A percentile compares a stretch with the other conserved stretches of the same genome.
These are phyloP conservation scores for Pelargonium nanum DNA, from an alignment of 345 rosid genomes.

Conservation along the genomic window DNA sequence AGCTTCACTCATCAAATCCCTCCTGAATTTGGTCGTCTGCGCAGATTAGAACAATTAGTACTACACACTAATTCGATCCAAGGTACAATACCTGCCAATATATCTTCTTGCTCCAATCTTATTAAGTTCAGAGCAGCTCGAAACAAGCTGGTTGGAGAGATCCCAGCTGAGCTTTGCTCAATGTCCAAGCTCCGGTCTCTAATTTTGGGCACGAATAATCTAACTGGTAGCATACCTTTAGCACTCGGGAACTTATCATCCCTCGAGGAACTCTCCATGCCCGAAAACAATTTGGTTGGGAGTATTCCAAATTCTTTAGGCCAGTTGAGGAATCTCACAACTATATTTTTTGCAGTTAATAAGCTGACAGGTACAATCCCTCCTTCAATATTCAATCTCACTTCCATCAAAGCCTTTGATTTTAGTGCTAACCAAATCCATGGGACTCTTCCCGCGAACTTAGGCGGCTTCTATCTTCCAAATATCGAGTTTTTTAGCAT, in stretches of 20 bases:
- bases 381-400: constrained; percentile 19
- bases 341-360: background rate
- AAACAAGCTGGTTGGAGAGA: constrained; percentile 4
- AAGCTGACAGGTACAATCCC: constrained; percentile 14
- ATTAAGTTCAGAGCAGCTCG: background rate
- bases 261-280: background rate
- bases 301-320: constrained; percentile 4
- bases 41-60: background rate
- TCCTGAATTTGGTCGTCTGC: constrained; percentile 1
- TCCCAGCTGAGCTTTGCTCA: constrained; percentile 1
- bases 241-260: constrained; percentile 12
- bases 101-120: constrained; percentile 10
- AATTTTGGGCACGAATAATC: background rate
- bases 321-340: background rate
- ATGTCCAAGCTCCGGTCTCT: background rate
- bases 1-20: constrained; percentile 6
- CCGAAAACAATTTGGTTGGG: too few relatives aligned
- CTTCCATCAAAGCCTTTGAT: background rate
- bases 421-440: background rate
- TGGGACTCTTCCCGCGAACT: constrained; percentile 17
- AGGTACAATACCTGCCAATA: background rate
- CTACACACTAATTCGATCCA: constrained; percentile 4
- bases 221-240: constrained; percentile 6
- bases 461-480: constrained; percentile 17
- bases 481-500: background rate